phyloP scores from a whole-genome alignment of 2,329 filamentous ascomycete genomes.

The Plenodomus tracheiphilus region DNA sequence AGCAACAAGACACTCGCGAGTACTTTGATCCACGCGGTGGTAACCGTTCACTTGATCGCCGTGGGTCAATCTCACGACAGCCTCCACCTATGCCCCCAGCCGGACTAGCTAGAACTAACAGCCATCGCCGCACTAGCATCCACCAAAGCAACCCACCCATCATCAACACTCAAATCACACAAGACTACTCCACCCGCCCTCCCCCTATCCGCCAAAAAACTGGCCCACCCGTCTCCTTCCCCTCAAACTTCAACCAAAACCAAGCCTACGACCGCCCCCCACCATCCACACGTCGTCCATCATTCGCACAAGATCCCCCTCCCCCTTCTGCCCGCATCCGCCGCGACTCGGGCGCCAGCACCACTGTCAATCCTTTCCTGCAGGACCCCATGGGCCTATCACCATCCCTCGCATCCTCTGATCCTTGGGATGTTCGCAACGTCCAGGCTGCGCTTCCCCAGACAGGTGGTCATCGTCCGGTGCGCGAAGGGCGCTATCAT shows the following conservation, averaged over 20 bases:
- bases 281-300: conserved; percentile 26
- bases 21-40: conserved; percentile 32
- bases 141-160: conserved; percentile 25
- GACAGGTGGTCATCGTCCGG: conserved; percentile 3
- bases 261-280: conserved; percentile 17
- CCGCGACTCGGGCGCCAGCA: conserved; percentile 7
- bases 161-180: conserved; percentile 11
- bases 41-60: conserved; percentile 11
- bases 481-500: conserved; percentile 10
- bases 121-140: conserved; percentile 27
- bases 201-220: conserved; percentile 20
- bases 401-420: conserved; percentile 4
- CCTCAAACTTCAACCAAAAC: conserved; percentile 18
- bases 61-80: conserved; percentile 23
- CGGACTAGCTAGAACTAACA: conserved; percentile 18
- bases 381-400: conserved; percentile 6
- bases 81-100: conserved; percentile 16
- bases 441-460: conserved; percentile 24
- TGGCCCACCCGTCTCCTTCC: conserved; percentile 23
- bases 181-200: conserved; percentile 18
- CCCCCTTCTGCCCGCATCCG: conserved; percentile 17
- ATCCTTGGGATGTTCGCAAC: conserved; percentile 31
- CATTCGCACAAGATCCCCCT: conserved; percentile 21
- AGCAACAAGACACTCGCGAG: conserved; percentile 25
- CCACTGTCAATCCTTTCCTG: conserved; percentile 18